Base-by-base conservation (phyloP, 2,329 filamentous ascomycete genomes). In the Emmonsia crescens region DNA sequence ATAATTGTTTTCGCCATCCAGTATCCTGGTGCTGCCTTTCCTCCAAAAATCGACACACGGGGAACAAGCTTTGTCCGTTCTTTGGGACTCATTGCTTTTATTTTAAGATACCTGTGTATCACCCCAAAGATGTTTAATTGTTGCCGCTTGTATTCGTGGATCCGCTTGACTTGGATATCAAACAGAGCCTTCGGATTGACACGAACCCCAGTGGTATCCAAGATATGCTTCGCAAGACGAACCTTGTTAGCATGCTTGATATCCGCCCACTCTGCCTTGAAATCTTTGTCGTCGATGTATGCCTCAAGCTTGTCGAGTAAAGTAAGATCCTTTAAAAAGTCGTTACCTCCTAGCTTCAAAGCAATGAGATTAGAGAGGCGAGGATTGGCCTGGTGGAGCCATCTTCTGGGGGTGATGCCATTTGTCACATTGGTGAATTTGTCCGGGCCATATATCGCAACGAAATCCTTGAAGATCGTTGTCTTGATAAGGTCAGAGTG, bases 1-100 rank as follows among this genome's bases (percentile, higher is more conserved):
- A 99, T 99, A 67, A 96, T 91, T 48, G 94, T 95, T 84, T 99
- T 99, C 44, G 94, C 94, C 94, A 97, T 99, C 94, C 94, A 99
- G 81, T 99, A 99, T 19, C 94, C 94, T 0, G 94, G 94, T 1
- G 94, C 94, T 31, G 94, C 94, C 79, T 99, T 99, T 69, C 94
- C 94, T 72, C 94, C 94, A 73, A 99, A 97, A 75, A 99, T 95
- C 62, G 89, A 94, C 10, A 97, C 94, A 59, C 93, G 88, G 19
- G 92, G 91, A 52, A 87, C 84, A 64, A 89, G 82, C 78, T 94
- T 94, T 82, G 95, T 93, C 67, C 87, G 85, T 73, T 96, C 88
- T 69, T 91, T 89, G 0, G 89, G 80, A 29, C 82, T 85, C 88
- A 96, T 85, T 42, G 84, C 82, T 79, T 97, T 99, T 74, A 99